Evolutionary conservation across 768 basidiomycete genomes (phyloP).

Genomic region (Clathrus columnatus): DNA sequence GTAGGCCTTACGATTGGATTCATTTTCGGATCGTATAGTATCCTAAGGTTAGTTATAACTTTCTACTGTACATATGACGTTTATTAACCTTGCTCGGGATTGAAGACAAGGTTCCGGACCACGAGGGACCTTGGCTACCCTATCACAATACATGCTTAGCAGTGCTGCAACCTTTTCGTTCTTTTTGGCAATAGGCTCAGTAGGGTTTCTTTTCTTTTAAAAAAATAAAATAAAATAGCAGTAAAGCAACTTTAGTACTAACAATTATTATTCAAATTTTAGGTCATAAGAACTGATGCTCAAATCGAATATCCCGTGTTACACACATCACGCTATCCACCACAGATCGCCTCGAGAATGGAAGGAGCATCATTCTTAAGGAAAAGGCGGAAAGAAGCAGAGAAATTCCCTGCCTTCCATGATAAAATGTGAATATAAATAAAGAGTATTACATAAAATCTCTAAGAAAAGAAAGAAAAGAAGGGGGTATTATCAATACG

Average conservation of each 20-base stretch:
- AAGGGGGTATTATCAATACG: neutral
- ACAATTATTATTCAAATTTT: slow-evolving; percentile 6
- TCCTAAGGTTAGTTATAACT: slow-evolving; percentile 52
- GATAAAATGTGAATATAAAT: neutral
- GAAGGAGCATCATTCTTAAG: slow-evolving; percentile 66
- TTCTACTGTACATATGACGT: neutral
- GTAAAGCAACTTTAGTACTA: too few relatives aligned
- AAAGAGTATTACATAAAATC: neutral
- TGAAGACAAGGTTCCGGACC: slow-evolving; percentile 83
- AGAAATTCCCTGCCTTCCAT: neutral
- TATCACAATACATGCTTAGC: slow-evolving; percentile 97
- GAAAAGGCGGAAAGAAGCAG: slow-evolving; percentile 67
- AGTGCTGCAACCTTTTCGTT: slow-evolving; percentile 97
- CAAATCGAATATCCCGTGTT: slow-evolving; percentile 45
- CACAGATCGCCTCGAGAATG: slow-evolving; percentile 51
- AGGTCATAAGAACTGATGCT: slow-evolving; percentile 88
- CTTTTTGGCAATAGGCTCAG: slow-evolving; percentile 92
- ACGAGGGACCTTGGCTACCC: slow-evolving; percentile 78
- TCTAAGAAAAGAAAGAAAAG: slow-evolving; percentile 28
- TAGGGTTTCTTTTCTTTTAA: slow-evolving; percentile 28
- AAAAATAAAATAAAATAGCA: neutral
- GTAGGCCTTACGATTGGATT: slow-evolving; percentile 97
- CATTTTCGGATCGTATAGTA: slow-evolving; percentile 90
- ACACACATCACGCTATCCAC: slow-evolving; percentile 49
- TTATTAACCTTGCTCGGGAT: slow-evolving; percentile 5